phyloP scores from a whole-genome alignment of 2,329 filamentous ascomycete species.

The Seiridium cupressi region DNA sequence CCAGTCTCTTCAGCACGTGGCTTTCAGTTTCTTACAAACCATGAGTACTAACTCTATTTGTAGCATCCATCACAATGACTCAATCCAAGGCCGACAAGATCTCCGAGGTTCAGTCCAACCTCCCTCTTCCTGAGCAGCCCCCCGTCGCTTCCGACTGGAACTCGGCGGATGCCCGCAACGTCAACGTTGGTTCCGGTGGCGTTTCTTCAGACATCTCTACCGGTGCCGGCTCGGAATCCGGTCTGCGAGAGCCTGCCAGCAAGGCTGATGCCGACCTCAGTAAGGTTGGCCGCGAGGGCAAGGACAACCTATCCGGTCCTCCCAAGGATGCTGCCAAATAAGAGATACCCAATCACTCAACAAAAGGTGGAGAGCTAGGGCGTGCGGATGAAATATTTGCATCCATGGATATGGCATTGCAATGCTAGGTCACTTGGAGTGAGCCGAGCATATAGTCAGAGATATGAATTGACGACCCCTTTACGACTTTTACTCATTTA shows the following conservation, averaged over 20 bases:
- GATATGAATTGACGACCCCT: conserved; percentile 1
- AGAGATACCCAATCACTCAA: background rate
- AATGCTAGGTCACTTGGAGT: background rate
- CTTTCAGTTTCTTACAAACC: background rate
- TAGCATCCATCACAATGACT: conserved; percentile 31
- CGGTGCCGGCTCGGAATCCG: conserved; percentile 44
- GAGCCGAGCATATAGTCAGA: background rate
- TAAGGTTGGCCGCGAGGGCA: conserved; percentile 61
- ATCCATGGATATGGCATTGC: background rate
- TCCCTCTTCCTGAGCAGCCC: conserved; percentile 77
- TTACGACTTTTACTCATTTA: background rate
- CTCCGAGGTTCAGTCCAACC: conserved; percentile 66
- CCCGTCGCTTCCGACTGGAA: conserved; percentile 77
- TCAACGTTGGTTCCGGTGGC: conserved; percentile 68
- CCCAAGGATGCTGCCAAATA: conserved; percentile 55
- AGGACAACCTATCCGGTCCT: conserved; percentile 53
- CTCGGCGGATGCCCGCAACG: conserved; percentile 64
- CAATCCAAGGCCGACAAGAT: conserved; percentile 63
- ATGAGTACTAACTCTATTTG: background rate
- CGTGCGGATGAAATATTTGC: conserved; percentile 1
- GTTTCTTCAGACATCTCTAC: conserved; percentile 52
- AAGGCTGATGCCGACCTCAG: conserved; percentile 55
- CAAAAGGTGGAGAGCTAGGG: background rate
- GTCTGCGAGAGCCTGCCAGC: conserved; percentile 59
- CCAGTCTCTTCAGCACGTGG: background rate